Evolutionary conservation across 805 yeast genomes (phyloP).

Genomic region (Blastobotrys muscicola): DNA sequence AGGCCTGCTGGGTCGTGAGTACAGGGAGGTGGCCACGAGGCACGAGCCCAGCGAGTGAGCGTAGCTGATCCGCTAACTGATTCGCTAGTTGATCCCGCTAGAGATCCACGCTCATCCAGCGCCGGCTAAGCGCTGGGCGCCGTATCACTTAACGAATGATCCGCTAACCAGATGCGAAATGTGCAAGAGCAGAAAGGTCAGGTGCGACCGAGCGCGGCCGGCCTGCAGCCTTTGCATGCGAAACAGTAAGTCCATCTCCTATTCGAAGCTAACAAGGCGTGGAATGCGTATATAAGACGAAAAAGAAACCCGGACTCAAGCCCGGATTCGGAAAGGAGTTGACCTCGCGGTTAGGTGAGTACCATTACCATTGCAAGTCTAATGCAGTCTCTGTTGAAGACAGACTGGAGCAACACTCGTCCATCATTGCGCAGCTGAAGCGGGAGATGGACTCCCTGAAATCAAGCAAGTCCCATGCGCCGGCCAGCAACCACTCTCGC

Average conservation of each 20-base stretch:
- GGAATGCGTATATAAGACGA: slow-evolving; percentile 16
- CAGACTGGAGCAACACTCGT: background rate
- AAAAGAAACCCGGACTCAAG: slow-evolving; percentile 20
- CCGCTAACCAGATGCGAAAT: slow-evolving; percentile 12
- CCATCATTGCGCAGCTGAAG: background rate
- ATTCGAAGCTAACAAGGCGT: slow-evolving; percentile 6
- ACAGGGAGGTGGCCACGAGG: too few relatives aligned
- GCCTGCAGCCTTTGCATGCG: slow-evolving; percentile 16
- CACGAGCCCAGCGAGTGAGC: too few relatives aligned
- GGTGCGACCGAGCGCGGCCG: slow-evolving; percentile 17
- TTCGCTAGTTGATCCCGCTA: too few relatives aligned
- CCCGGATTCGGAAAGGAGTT: slow-evolving; percentile 20
- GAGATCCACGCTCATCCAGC: too few relatives aligned
- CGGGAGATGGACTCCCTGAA: background rate
- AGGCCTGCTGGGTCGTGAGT: too few relatives aligned
- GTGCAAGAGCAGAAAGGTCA: slow-evolving; percentile 18
- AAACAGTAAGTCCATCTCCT: slow-evolving; percentile 7
- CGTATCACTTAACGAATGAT: too few relatives aligned
- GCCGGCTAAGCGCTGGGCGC: too few relatives aligned
- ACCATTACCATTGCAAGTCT: background rate
- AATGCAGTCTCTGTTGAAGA: background rate
- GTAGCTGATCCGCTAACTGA: too few relatives aligned
- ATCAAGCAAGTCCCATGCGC: slow-evolving; percentile 1
- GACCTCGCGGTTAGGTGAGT: slow-evolving; percentile 13
- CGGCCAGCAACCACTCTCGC: background rate